Evolutionary conservation across 257 asterid genomes (phyloP), one percentile per base, ranked within the genome.

Genomic region (Osmanthus fragrans): DNA sequence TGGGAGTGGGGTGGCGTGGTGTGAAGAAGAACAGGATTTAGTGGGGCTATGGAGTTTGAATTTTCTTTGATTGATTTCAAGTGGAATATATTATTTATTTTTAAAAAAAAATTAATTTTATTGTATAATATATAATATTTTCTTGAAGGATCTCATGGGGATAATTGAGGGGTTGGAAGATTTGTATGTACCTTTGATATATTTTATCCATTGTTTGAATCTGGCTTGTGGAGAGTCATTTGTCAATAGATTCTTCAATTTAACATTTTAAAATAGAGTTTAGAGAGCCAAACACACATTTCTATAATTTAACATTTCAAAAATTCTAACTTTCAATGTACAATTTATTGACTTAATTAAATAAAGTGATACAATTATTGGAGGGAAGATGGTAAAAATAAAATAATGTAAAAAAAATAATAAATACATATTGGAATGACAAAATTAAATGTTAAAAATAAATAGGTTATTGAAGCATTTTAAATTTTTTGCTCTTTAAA

Each of bases 41-140:
- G 72, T 85, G 75, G 73, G 74, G 81, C 19, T 47, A 73, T 30
- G 76, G 84, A 81, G 76, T 89, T 90, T 84, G 90, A 85, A 84
- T 83, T 86, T 68, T 73, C 19, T 72, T 82, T 72, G 84, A 72
- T 9, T 60, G 2, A 68, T 8, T 29, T 42, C 16, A 65, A 42
- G 16, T 72, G 23, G 64, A 47, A 36, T 71, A 76, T 40, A 27
- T 47, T 32, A 64, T 47, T 79, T 75, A 39, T 75, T 78, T 56
- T n/a, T n/a, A n/a, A n/a, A 34, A 3, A 68, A 7, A 15, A 51
- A 51, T 42, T 51, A 51, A 51, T 51, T 77, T 73, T 49, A 60
- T 11, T 5, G 3, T 73, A 40, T 18, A 47, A 42, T 16, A 42
- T 42, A 27, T n/a, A n/a, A 58, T 72, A 30, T 47, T 30, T 76